Percentiles rank a stretch among this genome's conserved stretches.
These are phyloP conservation scores for Phoma herbarum DNA, from an alignment of 2,329 filamentous ascomycete species.

Conservation along the genomic window DNA sequence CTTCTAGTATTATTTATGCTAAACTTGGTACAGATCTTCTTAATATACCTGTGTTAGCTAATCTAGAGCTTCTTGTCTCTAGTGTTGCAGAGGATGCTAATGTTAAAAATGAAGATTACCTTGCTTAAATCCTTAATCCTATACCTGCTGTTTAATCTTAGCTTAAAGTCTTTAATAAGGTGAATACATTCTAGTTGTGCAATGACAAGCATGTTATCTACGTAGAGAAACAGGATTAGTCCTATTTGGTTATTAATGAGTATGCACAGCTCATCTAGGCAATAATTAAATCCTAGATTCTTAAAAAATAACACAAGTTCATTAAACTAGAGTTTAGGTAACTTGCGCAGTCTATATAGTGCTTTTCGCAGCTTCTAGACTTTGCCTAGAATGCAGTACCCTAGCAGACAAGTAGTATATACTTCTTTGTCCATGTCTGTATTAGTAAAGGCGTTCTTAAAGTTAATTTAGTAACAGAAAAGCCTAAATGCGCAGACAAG, in stretches of 20 bases:
- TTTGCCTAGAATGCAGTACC: too few species aligned
- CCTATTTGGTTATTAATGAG: neutral
- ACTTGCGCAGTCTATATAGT: too few species aligned
- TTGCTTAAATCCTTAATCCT: conserved; percentile 1
- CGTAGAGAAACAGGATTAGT: neutral
- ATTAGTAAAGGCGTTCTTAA: too few species aligned
- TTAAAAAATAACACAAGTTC: too few species aligned
- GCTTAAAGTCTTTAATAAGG: neutral
- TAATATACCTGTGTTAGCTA: neutral
- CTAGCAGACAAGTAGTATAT: too few species aligned
- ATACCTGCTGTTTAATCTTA: conserved; percentile 4
- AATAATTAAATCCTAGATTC: too few species aligned
- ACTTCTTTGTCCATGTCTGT: too few species aligned
- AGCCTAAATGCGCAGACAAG: neutral
- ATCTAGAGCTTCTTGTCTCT: neutral
- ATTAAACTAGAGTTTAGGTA: too few species aligned
- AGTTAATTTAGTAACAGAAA: neutral
- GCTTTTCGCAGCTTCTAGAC: too few species aligned
- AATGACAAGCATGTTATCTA: conserved; percentile 3
- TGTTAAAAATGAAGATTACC: neutral
- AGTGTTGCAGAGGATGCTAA: neutral
- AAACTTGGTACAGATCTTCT: neutral
- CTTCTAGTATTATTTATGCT: neutral
- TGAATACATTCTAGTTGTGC: neutral
- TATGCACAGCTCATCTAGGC: conserved; percentile 1